These are phyloP conservation scores for Gilbertella persicaria DNA, from an alignment of 371 early-diverging fungal genomes.

Conservation along the genomic window DNA sequence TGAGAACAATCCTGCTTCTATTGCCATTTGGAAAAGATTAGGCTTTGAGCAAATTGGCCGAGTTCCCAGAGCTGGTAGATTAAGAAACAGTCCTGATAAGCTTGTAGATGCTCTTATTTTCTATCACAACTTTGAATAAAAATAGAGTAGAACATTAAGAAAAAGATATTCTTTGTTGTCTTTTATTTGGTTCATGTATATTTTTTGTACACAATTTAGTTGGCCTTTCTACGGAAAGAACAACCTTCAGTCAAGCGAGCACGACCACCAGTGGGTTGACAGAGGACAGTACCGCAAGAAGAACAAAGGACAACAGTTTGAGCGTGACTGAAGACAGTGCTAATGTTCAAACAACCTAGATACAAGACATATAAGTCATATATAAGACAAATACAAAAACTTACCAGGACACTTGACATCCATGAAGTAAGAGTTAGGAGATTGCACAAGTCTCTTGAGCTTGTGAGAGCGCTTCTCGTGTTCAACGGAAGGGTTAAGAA, in stretches of 20 bases:
- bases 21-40: constrained; percentile 65
- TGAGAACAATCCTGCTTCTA: constrained; percentile 66
- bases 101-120: constrained; percentile 74
- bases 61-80: constrained; percentile 66
- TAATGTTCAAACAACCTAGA: constrained; percentile 93
- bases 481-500: constrained; percentile 97
- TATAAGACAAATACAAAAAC: constrained; percentile 14
- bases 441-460: constrained; percentile 99
- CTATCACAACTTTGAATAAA: constrained; percentile 65
- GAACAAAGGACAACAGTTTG: constrained; percentile 98
- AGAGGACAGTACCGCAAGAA: constrained; percentile 94
- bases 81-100: constrained; percentile 51
- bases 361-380: not conserved
- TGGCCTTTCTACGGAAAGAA: constrained; percentile 59
- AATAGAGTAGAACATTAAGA: constrained; percentile 1
- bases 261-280: constrained; percentile 99
- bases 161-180: not conserved
- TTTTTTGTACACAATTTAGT: constrained; percentile 35
- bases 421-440: constrained; percentile 99
- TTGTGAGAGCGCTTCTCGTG: constrained; percentile 96
- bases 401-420: constrained; percentile 98
- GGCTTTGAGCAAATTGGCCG: constrained; percentile 72
- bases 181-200: not conserved
- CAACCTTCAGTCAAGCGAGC: constrained; percentile 93
- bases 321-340: constrained; percentile 98